Conservation (phyloP, 1,139 yeast species). For the Magnusiomyces magnusii region DNA sequence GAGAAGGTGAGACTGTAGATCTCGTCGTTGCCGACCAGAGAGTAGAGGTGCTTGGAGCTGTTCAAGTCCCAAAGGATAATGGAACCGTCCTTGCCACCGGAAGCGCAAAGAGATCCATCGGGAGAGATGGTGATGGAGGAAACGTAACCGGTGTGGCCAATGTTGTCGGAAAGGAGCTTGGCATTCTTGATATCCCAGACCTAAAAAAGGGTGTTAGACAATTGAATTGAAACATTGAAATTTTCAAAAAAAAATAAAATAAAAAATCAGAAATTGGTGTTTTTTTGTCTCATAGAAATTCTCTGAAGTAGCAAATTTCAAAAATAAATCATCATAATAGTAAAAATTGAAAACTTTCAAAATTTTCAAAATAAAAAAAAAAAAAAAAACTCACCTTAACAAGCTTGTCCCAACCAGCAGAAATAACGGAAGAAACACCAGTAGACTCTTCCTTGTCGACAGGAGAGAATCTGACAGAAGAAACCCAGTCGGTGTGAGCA, state of each 20-base stretch:
- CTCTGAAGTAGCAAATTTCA: slow-evolving; percentile 99
- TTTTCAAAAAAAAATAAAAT: background rate
- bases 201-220: too few species aligned
- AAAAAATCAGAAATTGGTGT: slow-evolving; percentile 81
- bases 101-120: slow-evolving; percentile 99
- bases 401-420: slow-evolving; percentile 99
- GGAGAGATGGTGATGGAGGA: slow-evolving; percentile 98
- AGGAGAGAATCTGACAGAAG: slow-evolving; percentile 95
- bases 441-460: slow-evolving; percentile 42
- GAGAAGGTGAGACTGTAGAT: slow-evolving; percentile 99
- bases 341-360: slow-evolving; percentile 1
- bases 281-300: slow-evolving; percentile 85
- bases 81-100: slow-evolving; percentile 99
- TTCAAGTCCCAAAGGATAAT: slow-evolving; percentile 98
- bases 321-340: background rate
- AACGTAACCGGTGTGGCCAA: slow-evolving; percentile 99
- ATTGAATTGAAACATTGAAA: background rate
- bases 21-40: slow-evolving; percentile 94
- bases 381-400: slow-evolving; percentile 80
- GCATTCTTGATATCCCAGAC: slow-evolving; percentile 91
- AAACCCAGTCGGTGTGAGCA: slow-evolving; percentile 99
- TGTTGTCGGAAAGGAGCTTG: slow-evolving; percentile 90
- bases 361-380: background rate
- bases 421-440: slow-evolving; percentile 59
- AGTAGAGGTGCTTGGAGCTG: slow-evolving; percentile 83